Evolutionary conservation across 495 filamentous ascomycete genomes (phyloP), one percentile per base, ranked within the genome.

Genomic region (Chaetomium tenue): DNA sequence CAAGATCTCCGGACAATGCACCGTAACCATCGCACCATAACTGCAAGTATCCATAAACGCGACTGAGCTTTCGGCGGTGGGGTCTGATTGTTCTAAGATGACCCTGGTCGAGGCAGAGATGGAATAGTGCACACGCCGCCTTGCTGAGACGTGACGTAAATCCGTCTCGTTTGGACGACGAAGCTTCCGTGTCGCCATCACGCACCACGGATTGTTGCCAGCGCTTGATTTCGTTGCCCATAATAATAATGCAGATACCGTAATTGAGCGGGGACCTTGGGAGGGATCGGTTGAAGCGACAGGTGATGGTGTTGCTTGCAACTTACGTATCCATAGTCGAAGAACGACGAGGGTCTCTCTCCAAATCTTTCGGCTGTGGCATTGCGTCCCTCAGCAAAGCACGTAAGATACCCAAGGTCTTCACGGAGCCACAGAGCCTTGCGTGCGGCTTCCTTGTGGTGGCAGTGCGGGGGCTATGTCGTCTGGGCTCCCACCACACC

Each of bases 11-110:
- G 3, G 33, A 5, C 0, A 6, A 1, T 11, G 7, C 33, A 37
- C 54, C 54, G 13, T 57, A 57, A 9, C 54, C 54, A n/a, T 57
- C 54, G 20, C 54, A 57, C 54, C 54, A 57, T n/a, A 57, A 13
- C 22, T 57, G 33, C 15, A 57, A 37, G 20, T 42, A 42, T n/a
- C 33, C 22, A 25, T 42, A 57, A 42, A 40, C 30, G 20, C 54
- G 54, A n/a, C 40, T 3, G 0, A 57, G 54, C 5, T n/a, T 4
- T 2, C 54, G 33, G 20, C 15, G 11, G 11, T 37, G 6, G 5
- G 33, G 9, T 37, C 8, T 7, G 15, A 2, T 39, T 11, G 7
- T 13, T 23, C 23, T 1, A n/a, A 42, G 33, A 20, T 25, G 12
- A 15, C n/a, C 8, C 18, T 3, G 33, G 0, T 42, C 8, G 2